Evolutionary conservation across 257 asterid genomes (phyloP).

Genomic region (Anisodus acutangulus): DNA sequence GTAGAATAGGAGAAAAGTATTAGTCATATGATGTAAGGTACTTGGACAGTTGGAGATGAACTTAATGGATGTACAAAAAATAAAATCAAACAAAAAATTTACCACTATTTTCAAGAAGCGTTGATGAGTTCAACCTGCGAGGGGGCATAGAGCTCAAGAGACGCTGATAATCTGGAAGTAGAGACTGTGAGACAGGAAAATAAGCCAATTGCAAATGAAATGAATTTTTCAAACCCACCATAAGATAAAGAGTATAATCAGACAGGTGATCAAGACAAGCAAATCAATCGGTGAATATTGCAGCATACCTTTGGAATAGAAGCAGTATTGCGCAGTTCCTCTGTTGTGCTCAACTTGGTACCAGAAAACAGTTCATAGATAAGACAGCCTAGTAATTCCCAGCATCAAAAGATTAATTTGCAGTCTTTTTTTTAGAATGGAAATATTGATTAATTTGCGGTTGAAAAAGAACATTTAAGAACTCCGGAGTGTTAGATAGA

Average conservation of each 20-base stretch:
- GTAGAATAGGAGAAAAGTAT: background rate
- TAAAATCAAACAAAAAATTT: background rate
- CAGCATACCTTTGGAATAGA: conserved; percentile 79
- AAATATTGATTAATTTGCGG: background rate
- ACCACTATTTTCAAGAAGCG: conserved; percentile 94
- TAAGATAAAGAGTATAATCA: background rate
- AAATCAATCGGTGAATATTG: conserved; percentile 7
- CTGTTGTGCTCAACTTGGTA: conserved; percentile 77
- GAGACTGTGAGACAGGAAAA: conserved; percentile 73
- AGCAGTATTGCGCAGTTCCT: conserved; percentile 86
- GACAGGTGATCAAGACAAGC: conserved; percentile 19
- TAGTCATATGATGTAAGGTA: background rate
- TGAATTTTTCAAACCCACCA: conserved; percentile 11
- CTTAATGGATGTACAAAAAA: conserved; percentile 19
- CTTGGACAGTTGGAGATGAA: background rate
- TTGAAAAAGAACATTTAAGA: background rate
- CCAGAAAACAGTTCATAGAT: conserved; percentile 97
- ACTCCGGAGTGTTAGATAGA: background rate
- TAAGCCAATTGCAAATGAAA: conserved; percentile 42
- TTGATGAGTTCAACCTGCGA: conserved; percentile 96
- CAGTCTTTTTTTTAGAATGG: background rate
- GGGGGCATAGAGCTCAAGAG: conserved; percentile 92
- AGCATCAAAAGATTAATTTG: conserved; percentile 29
- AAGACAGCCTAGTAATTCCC: conserved; percentile 76
- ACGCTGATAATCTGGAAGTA: conserved; percentile 97